Evolutionary conservation across 371 early-diverging fungal species (phyloP), one percentile per base, ranked within the genome.

Genomic region (Batrachochytrium dendrobatidis): DNA sequence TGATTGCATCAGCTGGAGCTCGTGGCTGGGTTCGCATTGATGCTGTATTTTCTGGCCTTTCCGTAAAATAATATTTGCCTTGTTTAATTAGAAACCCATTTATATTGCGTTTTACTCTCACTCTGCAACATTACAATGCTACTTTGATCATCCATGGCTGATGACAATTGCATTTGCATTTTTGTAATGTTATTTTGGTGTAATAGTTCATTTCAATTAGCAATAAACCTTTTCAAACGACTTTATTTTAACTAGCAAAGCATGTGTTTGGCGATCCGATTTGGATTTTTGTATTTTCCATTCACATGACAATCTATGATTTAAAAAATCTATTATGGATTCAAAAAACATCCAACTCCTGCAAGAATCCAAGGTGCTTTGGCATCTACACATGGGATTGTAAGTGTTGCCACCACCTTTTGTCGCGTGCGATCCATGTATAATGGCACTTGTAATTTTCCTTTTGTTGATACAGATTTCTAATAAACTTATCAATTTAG

Each of bases 281-380:
- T 32, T 51, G 4, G 3, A 24, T 4, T 5, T 17, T 17, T 20
- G n/a, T n/a, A n/a, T n/a, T n/a, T 10, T 46, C n/a, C 17, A 39
- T 17, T 17, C n/a, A 39, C 43, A 17, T 17, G 17, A 2, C 51
- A 22, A 51, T 50, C 51, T 52, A 58, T 31, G 48, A 49, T 51
- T 25, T 51, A 51, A 25, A 51, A 20, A 20, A n/a, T 53, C 48
- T 46, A 56, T 26, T 31, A 34, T 5, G 52, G 22, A 22, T 43
- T 53, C 26, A 76, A 28, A 56, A 78, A 75, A 55, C 73, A 68
- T 4, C 72, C 73, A 1, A 65, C 71, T 25, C 75, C 78, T 18
- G 73, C 68, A 31, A 73, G 58, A 25, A 70, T 64, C 78, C 78
- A 78, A 12, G 33, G 30, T 8, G 65, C 59, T 17, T 52, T 56